Conservation (phyloP, 345 rosid genomes). For the Aurinia saxatilis region DNA sequence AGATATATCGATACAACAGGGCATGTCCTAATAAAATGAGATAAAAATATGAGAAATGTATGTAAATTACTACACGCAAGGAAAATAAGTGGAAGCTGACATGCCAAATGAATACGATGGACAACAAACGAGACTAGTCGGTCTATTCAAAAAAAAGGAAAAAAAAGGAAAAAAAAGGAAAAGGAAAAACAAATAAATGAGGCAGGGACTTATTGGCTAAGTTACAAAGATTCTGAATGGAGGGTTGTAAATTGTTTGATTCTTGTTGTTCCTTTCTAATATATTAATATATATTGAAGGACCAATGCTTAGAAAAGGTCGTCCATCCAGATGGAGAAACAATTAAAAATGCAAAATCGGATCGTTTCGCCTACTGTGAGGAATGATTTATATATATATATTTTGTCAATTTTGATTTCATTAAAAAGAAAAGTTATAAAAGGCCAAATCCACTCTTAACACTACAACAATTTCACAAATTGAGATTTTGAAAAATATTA, state of each 20-base stretch:
- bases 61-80: slow-evolving; percentile 8
- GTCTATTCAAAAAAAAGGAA: slow-evolving; percentile 10
- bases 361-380: no score
- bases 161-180: background rate
- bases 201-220: slow-evolving; percentile 22
- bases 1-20: background rate
- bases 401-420: no score
- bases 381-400: no score
- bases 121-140: background rate
- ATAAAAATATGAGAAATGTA: background rate
- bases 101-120: background rate
- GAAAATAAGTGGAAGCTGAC: slow-evolving; percentile 18
- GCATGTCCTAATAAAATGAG: background rate
- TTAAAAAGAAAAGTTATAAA: no score
- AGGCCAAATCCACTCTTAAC: no score
- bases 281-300: background rate
- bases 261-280: background rate
- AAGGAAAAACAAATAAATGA: no score
- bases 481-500: no score
- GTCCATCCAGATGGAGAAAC: no score
- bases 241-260: slow-evolving; percentile 8
- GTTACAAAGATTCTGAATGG: slow-evolving; percentile 18
- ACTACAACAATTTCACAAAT: no score
- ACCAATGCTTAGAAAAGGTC: no score
- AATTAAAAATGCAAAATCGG: no score